phyloP scores from a whole-genome alignment of 768 basidiomycete genomes.

The Hygrocybe punicea region DNA sequence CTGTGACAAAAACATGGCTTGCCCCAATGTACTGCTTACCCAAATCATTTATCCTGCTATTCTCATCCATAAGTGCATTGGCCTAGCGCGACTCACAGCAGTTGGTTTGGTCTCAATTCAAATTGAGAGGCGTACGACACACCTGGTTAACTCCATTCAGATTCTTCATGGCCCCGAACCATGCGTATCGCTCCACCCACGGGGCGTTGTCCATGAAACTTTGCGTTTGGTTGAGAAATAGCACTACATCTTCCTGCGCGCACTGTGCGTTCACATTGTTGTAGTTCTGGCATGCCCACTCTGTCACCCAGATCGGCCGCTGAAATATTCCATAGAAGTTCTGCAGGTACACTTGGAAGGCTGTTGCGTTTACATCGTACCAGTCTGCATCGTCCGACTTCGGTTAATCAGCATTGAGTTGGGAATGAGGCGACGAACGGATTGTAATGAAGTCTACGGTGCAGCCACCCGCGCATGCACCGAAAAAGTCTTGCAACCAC shows the following conservation, averaged over 20 bases:
- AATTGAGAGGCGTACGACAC: slow-evolving; percentile 10
- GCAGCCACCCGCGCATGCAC: slow-evolving; percentile 47
- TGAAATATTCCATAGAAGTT: slow-evolving; percentile 53
- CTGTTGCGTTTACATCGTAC: slow-evolving; percentile 51
- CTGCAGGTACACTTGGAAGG: slow-evolving; percentile 45
- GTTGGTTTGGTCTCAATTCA: neutral
- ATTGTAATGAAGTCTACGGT: slow-evolving; percentile 56
- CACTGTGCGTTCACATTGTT: slow-evolving; percentile 41
- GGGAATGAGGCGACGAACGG: slow-evolving; percentile 34
- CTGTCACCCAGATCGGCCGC: slow-evolving; percentile 56
- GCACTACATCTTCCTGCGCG: slow-evolving; percentile 40
- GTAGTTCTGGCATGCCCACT: slow-evolving; percentile 50
- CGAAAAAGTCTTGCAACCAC: slow-evolving; percentile 54
- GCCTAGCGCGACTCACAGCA: slow-evolving; percentile 22
- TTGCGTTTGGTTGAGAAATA: slow-evolving; percentile 52
- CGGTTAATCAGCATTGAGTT: neutral
- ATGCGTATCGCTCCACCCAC: slow-evolving; percentile 59
- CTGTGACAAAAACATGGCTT: neutral
- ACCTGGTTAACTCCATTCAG: slow-evolving; percentile 49
- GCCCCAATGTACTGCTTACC: slow-evolving; percentile 48
- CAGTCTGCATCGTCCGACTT: slow-evolving; percentile 32
- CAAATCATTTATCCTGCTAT: slow-evolving; percentile 46
- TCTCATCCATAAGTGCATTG: slow-evolving; percentile 42
- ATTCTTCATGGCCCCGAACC: slow-evolving; percentile 57
- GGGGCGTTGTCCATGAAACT: slow-evolving; percentile 49